Evolutionary conservation across 2,329 filamentous ascomycete species (phyloP).

Genomic region (Bimuria novae-zelandiae): DNA sequence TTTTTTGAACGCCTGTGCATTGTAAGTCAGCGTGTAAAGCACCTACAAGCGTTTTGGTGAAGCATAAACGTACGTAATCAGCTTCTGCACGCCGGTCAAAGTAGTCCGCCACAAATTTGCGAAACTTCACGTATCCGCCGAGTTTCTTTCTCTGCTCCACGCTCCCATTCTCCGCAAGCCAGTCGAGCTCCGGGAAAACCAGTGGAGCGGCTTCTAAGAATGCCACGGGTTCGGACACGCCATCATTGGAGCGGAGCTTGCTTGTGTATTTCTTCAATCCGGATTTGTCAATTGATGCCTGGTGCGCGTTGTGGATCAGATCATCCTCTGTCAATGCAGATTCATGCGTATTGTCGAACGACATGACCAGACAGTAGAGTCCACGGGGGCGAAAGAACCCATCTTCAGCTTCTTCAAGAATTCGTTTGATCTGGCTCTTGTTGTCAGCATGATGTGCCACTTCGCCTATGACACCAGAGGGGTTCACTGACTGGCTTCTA

Average conservation of each 20-base stretch:
- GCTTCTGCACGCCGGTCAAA: neutral
- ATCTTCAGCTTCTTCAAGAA: constrained; percentile 62
- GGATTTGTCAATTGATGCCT: neutral
- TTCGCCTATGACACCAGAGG: neutral
- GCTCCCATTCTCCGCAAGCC: constrained; percentile 24
- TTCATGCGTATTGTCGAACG: constrained; percentile 46
- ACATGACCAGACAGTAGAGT: constrained; percentile 60
- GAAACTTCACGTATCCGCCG: neutral
- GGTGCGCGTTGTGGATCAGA: constrained; percentile 48
- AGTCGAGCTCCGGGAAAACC: constrained; percentile 37
- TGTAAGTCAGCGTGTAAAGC: neutral
- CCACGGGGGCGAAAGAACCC: constrained; percentile 62
- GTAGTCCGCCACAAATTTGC: neutral
- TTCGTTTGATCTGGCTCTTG: constrained; percentile 40
- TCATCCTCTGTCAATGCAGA: neutral
- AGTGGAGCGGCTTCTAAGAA: constrained; percentile 46
- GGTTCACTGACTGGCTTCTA: neutral
- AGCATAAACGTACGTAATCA: neutral
- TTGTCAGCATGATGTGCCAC: neutral
- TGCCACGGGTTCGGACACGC: constrained; percentile 46
- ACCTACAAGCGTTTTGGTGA: neutral
- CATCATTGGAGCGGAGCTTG: neutral
- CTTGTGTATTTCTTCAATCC: neutral
- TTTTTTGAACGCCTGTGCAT: neutral
- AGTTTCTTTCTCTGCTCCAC: neutral